A percentile compares a stretch with the other conserved stretches of the same genome.
Conservation (phyloP, 129 eudicot genomes). For the Centella asiatica region DNA sequence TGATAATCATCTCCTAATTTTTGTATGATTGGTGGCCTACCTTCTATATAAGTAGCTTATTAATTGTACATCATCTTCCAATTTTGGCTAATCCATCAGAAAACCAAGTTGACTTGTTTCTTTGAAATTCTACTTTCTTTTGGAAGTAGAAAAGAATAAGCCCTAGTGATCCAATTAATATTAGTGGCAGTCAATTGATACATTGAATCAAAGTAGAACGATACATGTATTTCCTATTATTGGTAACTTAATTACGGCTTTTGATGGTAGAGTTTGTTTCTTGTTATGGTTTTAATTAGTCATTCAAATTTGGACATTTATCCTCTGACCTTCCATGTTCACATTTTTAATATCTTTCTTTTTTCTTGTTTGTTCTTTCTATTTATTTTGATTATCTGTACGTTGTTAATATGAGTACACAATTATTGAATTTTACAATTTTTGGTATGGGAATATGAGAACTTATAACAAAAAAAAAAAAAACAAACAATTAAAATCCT, state of each 20-base stretch:
- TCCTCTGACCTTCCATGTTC: too few species aligned
- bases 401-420: too few species aligned
- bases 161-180: background rate
- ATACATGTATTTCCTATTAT: background rate
- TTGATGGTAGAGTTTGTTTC: background rate
- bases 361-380: background rate
- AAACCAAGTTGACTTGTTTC: background rate
- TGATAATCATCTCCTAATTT: background rate
- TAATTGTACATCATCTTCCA: background rate
- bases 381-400: background rate
- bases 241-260: background rate
- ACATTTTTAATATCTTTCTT: too few species aligned
- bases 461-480: too few species aligned
- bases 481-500: too few species aligned
- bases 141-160: background rate
- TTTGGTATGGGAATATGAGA: too few species aligned
- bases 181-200: background rate
- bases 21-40: background rate
- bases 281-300: background rate
- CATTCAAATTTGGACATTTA: background rate
- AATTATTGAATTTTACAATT: too few species aligned
- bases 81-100: background rate
- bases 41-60: background rate
- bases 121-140: background rate
- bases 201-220: background rate